Base-by-base conservation (phyloP, 441 rosid genomes). In the Viola pubescens region DNA sequence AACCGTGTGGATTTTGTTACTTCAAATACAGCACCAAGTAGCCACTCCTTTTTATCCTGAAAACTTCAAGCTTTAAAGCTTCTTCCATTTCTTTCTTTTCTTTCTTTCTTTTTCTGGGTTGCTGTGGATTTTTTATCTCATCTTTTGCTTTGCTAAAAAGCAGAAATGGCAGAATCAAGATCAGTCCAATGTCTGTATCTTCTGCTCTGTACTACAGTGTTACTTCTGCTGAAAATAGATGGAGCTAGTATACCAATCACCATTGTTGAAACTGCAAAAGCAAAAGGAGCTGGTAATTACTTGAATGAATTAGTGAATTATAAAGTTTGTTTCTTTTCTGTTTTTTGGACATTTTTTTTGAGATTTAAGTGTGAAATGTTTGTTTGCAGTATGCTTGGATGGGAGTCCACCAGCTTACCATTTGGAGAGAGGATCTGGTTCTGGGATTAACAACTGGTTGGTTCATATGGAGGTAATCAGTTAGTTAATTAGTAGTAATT, bases 351-450 rank as follows among this genome's bases (percentile, higher is more conserved):
- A 5, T 26, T 9, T 40, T 43, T 53, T 4, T n/a, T 56, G 40
- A 6, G 45, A 13, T 14, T 16, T 9, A 48, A 16, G 37, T 38
- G 11, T 37, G 26, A 16, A 47, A 2, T 56, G 26, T 8, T 9
- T 9, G 6, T 26, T 26, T 26, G 58, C 73, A 83, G 89, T 81
- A 60, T 84, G 87, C 59, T 79, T 84, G 61, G 89, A 84, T 75
- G 87, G 87, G 1, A 84, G 82, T 45, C 77, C 83, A 12, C 85
- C 87, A 1, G 85, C 80, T 71, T 84, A 81, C 75, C 80, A 84
- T 45, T 60, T 81, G 13, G 70, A 73, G n/a, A 65, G 64, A 52
- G 89, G 89, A 39, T 75, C 56, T 55, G 89, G 89, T 19, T 43
- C 79, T 58, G 86, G 86, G 16, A 19, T 63, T 55, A 55, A 81